Conservation (phyloP, 495 filamentous ascomycete genomes). For the Xylaria telfairii region DNA sequence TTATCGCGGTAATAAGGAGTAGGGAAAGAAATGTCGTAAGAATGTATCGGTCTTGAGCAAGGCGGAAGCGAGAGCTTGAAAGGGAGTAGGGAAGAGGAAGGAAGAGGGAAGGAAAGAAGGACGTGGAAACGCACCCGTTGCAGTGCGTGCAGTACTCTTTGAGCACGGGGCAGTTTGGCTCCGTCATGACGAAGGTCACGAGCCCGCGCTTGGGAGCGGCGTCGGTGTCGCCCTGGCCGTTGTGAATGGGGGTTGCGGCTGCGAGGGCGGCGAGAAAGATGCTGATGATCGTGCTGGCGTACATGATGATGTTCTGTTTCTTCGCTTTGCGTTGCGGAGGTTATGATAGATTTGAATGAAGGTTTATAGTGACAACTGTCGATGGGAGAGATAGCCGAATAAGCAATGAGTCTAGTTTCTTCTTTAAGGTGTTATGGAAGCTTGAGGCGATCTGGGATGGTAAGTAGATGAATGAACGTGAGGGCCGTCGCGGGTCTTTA, state of each 20-base stretch:
- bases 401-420: not conserved
- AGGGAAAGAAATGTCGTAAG: not conserved
- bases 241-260: constrained; percentile 6
- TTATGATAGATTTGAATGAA: not conserved
- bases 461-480: not conserved
- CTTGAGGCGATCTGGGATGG: not conserved
- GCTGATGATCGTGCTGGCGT: constrained; percentile 23
- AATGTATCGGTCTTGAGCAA: not conserved
- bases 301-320: constrained; percentile 26
- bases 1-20: not conserved
- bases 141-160: constrained; percentile 36
- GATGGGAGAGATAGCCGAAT: not conserved
- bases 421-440: not conserved
- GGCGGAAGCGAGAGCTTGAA: not conserved
- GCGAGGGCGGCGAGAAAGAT: constrained; percentile 30
- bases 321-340: not conserved
- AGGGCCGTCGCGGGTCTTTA: not conserved
- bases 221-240: not conserved
- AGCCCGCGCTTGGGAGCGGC: not conserved
- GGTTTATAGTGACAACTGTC: not conserved
- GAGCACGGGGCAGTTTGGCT: constrained; percentile 33
- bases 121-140: constrained; percentile 28
- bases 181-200: constrained; percentile 15
- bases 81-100: not conserved
- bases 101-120: not conserved